Base-by-base conservation (phyloP, 208 protist genomes). In the Trypanosoma cruzi region DNA sequence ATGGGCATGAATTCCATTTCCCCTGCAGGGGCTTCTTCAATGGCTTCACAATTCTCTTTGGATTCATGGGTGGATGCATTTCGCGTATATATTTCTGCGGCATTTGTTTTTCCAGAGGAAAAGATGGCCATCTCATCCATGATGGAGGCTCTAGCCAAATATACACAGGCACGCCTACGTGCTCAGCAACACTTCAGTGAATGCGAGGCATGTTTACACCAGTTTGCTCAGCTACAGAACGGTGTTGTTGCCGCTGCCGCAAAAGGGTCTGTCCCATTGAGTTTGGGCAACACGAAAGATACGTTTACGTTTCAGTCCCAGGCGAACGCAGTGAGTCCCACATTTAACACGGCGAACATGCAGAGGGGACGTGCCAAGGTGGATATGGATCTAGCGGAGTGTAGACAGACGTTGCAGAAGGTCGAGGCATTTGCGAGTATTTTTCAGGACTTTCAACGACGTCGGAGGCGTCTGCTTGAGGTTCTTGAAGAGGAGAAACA, bases 341-440 rank as follows among this genome's bases (percentile, higher is more conserved):
- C 40, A 14, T 16, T 26, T 1, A 54, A 26, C 49, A 54, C 53
- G 24, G 26, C 55, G 14, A 56, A 18, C n/a, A 4, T 20, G 20
- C 60, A 62, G 49, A 58, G 57, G 13, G 68, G 60, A 5, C 57
- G 60, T 18, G 57, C 50, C 8, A 52, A 46, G 20, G 68, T 73
- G 48, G 68, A 67, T 22, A 49, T 20, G 3, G 68, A 73, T 40
- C 56, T 76, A 0, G 52, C 62, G 11, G 64, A 76, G 46, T 70
- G 63, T 34, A 55, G 48, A 42, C 11, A 14, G 53, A n/a, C 58
- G 20, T 37, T 71, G 24, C 46, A 40, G 32, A 61, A 65, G 28
- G 48, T 76, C 16, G 57, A 67, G 36, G 18, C 42, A 3, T 58
- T 76, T 64, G 62, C 56, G 7, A 34, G 44, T 1, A 57, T 1